phyloP scores from a whole-genome alignment of 345 rosid species.

The Eucalyptus albens region DNA sequence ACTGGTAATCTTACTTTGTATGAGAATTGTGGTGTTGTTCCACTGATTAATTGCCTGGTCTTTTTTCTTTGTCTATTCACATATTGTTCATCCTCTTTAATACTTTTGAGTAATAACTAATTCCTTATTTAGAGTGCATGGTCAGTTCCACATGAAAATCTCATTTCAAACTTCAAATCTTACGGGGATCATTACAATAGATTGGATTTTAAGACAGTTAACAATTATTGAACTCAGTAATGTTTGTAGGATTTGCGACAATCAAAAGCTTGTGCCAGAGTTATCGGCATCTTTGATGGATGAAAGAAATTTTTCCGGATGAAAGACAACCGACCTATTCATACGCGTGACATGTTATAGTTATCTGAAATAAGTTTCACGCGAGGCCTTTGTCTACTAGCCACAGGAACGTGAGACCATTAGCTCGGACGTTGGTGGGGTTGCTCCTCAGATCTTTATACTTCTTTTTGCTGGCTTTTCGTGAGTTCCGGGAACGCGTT shows the following conservation, averaged over 20 bases:
- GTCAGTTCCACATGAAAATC: background rate
- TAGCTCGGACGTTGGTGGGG: background rate
- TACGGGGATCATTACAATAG: background rate
- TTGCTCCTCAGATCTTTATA: background rate
- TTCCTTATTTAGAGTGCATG: background rate
- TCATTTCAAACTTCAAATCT: background rate
- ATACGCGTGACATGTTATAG: background rate
- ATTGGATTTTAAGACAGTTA: background rate
- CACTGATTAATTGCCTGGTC: background rate
- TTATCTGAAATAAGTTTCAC: background rate
- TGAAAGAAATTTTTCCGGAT: background rate
- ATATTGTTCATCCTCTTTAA: background rate
- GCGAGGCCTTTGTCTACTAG: background rate
- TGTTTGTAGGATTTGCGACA: background rate
- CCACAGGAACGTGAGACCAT: background rate
- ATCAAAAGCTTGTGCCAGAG: background rate
- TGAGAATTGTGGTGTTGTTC: background rate
- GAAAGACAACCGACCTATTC: background rate
- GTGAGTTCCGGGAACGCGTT: background rate
- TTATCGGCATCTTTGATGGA: background rate
- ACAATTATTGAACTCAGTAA: background rate
- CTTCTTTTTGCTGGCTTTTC: background rate
- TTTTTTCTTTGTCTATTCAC: background rate
- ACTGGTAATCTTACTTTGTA: conserved; percentile 5
- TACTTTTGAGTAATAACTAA: background rate